phyloP scores from a whole-genome alignment of 78 protist species.

The Mastigamoeba balamuthi region DNA sequence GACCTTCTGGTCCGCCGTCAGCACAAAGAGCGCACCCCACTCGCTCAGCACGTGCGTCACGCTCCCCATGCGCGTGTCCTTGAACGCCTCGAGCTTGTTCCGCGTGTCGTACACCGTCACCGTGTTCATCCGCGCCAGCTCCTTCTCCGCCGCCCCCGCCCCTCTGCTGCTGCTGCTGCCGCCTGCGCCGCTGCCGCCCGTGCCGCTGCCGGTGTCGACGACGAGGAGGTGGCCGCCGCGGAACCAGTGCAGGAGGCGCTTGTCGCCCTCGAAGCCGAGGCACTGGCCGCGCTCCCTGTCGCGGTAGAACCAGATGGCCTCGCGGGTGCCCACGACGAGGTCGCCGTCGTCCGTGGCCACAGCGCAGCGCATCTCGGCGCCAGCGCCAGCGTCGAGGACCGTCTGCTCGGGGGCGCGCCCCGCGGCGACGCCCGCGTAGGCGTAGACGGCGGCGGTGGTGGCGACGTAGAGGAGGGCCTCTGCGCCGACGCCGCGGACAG shows the following conservation, averaged over 20 bases:
- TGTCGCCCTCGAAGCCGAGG: constrained; percentile 38
- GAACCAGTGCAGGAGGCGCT: constrained; percentile 49
- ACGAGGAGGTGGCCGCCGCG: constrained; percentile 58
- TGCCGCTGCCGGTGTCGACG: not conserved
- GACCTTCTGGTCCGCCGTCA: constrained; percentile 42
- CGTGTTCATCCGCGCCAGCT: constrained; percentile 2
- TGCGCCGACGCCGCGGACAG: not conserved
- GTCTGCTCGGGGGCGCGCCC: too few species aligned
- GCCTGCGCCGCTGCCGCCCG: not conserved
- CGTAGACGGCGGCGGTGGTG: too few species aligned
- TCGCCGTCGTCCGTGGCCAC: constrained; percentile 27
- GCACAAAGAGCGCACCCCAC: constrained; percentile 70
- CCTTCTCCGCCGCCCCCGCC: not conserved
- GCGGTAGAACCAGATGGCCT: constrained; percentile 46
- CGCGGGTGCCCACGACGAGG: constrained; percentile 24
- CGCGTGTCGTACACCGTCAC: constrained; percentile 69
- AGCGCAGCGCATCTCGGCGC: constrained; percentile 28
- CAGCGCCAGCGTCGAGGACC: constrained; percentile 42
- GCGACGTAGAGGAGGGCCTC: too few species aligned
- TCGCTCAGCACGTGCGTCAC: constrained; percentile 54
- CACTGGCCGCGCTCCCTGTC: constrained; percentile 38
- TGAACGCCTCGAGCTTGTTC: constrained; percentile 63
- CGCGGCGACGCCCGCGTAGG: too few species aligned
- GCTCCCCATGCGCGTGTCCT: constrained; percentile 20
- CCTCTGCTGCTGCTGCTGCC: not conserved